These are phyloP conservation scores for Coriaria nepalensis DNA, from an alignment of 306 rosid species.

Conservation along the genomic window DNA sequence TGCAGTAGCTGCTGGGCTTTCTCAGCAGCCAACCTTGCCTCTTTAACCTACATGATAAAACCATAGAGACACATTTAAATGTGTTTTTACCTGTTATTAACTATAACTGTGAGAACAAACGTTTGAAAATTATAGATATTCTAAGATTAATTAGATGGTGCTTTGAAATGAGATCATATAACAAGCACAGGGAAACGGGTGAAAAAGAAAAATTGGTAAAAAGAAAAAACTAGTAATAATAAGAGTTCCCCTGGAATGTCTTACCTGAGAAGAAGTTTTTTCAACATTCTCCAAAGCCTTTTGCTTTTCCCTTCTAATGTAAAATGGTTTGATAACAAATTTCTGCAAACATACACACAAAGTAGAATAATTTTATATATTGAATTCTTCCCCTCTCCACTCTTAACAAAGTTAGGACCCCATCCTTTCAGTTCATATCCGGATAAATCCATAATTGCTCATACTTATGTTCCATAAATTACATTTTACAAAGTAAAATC, in stretches of 20 bases:
- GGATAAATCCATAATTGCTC: no score
- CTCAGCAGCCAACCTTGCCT: conserved; percentile 73
- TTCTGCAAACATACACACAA: conserved; percentile 42
- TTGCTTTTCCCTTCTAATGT: conserved; percentile 59
- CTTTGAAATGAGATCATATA: no score
- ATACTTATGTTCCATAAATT: background rate
- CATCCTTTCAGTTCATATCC: no score
- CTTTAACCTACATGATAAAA: conserved; percentile 39
- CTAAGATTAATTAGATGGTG: no score
- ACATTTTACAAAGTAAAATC: conserved; percentile 4
- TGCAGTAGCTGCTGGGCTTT: conserved; percentile 77
- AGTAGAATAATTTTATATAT: conserved; percentile 1
- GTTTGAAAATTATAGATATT: no score
- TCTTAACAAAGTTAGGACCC: no score
- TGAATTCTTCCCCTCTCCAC: no score
- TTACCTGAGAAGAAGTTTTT: conserved; percentile 60
- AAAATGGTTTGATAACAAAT: conserved; percentile 63
- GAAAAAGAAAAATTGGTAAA: background rate
- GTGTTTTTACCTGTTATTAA: no score
- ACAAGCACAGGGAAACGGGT: no score
- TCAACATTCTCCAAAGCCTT: conserved; percentile 64
- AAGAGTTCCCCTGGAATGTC: background rate
- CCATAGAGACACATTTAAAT: background rate
- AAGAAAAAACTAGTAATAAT: background rate
- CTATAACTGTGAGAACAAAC: no score